Percentiles rank a stretch among this genome's conserved stretches.
These are phyloP conservation scores for Ambrosiella xylebori DNA, from an alignment of 2,329 filamentous ascomycete species.

Conservation along the genomic window DNA sequence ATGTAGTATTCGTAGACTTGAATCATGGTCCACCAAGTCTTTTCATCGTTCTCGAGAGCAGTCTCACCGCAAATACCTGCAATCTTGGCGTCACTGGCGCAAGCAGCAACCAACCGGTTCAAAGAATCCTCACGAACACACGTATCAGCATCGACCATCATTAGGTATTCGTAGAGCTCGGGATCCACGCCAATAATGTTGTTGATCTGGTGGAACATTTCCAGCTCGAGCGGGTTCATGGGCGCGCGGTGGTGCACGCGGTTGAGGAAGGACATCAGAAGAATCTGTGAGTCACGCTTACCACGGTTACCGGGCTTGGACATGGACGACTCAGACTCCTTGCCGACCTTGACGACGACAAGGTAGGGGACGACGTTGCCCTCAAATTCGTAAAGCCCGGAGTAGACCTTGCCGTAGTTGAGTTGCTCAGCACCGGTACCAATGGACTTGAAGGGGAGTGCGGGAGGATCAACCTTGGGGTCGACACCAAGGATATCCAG, in stretches of 20 bases:
- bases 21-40: conserved; percentile 98
- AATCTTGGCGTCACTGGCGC: conserved; percentile 87
- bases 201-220: conserved; percentile 99
- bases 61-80: conserved; percentile 96
- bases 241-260: conserved; percentile 84
- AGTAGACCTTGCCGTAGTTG: conserved; percentile 98
- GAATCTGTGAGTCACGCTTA: conserved; percentile 93
- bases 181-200: conserved; percentile 98
- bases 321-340: conserved; percentile 82
- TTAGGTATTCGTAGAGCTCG: conserved; percentile 87
- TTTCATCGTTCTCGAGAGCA: conserved; percentile 84
- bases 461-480: conserved; percentile 87
- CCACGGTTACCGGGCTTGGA: conserved; percentile 93
- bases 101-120: conserved; percentile 81
- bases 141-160: conserved; percentile 97
- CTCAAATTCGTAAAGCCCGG: conserved; percentile 91
- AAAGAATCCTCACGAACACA: conserved; percentile 81
- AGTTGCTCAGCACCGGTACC: conserved; percentile 79
- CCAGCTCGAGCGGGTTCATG: conserved; percentile 90
- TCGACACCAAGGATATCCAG: conserved; percentile 94
- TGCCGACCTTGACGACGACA: conserved; percentile 91
- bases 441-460: conserved; percentile 84
- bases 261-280: conserved; percentile 95
- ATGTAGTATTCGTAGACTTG: conserved; percentile 99
- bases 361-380: conserved; percentile 95